Evolutionary conservation across 768 basidiomycete species (phyloP).

Genomic region (Trametes gibbosa): DNA sequence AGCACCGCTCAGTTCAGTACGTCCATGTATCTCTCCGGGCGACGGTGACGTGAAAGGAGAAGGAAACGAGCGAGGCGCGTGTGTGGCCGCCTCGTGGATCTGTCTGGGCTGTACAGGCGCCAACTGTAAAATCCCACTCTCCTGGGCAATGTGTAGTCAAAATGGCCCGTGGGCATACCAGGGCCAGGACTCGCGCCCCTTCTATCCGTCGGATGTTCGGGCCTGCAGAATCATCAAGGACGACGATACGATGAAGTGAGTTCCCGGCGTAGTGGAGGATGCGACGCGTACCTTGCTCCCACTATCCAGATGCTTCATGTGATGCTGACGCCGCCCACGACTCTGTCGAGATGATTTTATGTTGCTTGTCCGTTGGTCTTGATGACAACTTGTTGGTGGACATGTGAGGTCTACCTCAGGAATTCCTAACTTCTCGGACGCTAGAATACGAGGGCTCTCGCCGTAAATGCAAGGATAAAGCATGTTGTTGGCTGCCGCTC

Average conservation of each 20-base stretch:
- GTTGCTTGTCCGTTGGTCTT: background rate
- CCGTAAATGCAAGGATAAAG: conserved; percentile 6
- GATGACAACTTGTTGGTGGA: background rate
- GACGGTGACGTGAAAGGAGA: conserved; percentile 3
- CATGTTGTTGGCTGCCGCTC: background rate
- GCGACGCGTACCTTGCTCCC: background rate
- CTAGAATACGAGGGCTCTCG: background rate
- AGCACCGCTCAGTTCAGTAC: background rate
- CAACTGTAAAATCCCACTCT: background rate
- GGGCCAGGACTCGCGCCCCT: background rate
- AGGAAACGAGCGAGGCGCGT: background rate
- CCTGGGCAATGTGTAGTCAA: background rate
- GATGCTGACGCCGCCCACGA: background rate
- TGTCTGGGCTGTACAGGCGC: conserved; percentile 7
- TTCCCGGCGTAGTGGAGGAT: background rate
- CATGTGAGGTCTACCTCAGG: no score
- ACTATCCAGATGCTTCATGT: background rate
- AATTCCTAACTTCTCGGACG: background rate
- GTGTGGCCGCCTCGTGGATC: conserved; percentile 8
- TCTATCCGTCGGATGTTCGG: conserved; percentile 1
- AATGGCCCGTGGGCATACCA: conserved; percentile 7
- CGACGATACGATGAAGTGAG: background rate
- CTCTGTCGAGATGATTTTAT: conserved; percentile 8
- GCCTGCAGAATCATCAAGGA: background rate
- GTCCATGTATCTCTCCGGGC: background rate